Evolutionary conservation across 2,329 filamentous ascomycete genomes (phyloP), one percentile per base, ranked within the genome.

Genomic region (Colletotrichum spaethianum): DNA sequence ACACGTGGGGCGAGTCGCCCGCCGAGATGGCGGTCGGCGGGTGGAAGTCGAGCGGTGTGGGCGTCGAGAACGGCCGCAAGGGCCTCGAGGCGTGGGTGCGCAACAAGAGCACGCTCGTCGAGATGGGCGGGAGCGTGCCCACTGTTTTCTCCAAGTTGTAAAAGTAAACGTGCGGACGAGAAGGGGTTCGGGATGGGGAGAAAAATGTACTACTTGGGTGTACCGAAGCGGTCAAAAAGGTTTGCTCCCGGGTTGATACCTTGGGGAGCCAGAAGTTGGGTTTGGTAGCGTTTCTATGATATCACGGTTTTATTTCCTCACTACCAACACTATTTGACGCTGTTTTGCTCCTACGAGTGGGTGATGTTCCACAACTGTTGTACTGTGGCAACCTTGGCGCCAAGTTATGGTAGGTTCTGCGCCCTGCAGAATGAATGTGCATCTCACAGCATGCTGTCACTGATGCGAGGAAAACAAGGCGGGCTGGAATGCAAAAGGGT

Each of bases 1-100:
- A 97, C 81, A 95, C 93, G 0, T 97, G 95, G 95, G 94, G 95
- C n/a, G 94, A 97, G 84, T 92, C 89, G 60, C 94, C 94, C 0
- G 94, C 95, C 0, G 94, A 97, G 85, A 97, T 97, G 95, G 93
- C 93, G 2, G 94, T 97, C 0, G 94, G 94, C 12, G 94, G 94
- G 0, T 97, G 94, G 95, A 97, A 97, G 86, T 88, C 93, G 87
- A 97, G 94, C 79, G 95, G 95, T 42, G 84, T 97, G 12, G 94
- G 94, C 0, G 91, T 97, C 1, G 94, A 97, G 86, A 98, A 98
- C 80, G 95, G 94, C 4, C 86, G 91, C 70, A 90, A 89, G 77
- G 94, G 94, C 0, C 87, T 98, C 65, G 92, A 93, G 81, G 92
- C 93, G 4, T 98, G 95, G 92, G 89, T 95, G 63, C 87, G 91